A percentile compares a stretch with the other conserved stretches of the same genome.
phyloP scores from a whole-genome alignment of 1,139 yeast genomes.

The Nakaseomyces uthaithaninus region DNA sequence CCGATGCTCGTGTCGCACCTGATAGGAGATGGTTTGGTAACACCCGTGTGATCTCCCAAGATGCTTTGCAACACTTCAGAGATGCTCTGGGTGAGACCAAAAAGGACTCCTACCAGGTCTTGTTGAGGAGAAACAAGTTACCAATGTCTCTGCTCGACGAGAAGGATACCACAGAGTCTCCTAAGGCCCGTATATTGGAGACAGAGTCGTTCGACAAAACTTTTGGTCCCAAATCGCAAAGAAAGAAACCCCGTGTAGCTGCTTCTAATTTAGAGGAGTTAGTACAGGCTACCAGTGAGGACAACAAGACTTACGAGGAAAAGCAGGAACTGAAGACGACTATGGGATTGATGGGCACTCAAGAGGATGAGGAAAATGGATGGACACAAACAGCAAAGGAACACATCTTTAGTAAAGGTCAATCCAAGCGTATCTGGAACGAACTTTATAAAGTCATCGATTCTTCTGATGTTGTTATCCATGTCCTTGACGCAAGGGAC shows the following conservation, averaged over 20 bases:
- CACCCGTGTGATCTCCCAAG: constrained; percentile 95
- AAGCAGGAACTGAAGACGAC: constrained; percentile 64
- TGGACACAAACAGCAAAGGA: constrained; percentile 88
- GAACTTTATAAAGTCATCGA: constrained; percentile 94
- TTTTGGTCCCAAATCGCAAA: constrained; percentile 91
- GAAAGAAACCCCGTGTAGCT: constrained; percentile 81
- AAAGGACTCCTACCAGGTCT: constrained; percentile 79
- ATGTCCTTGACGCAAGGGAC: constrained; percentile 94
- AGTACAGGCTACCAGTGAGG: constrained; percentile 53
- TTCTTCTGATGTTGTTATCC: constrained; percentile 94
- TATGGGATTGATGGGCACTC: constrained; percentile 71
- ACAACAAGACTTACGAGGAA: constrained; percentile 57
- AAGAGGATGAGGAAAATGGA: constrained; percentile 61
- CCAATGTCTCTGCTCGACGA: constrained; percentile 95
- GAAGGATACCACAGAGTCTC: constrained; percentile 62
- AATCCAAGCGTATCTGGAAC: constrained; percentile 97
- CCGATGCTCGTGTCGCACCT: constrained; percentile 91
- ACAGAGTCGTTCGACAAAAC: constrained; percentile 77
- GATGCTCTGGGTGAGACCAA: constrained; percentile 87
- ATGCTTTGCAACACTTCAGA: constrained; percentile 87
- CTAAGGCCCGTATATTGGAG: constrained; percentile 72
- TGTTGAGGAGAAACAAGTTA: constrained; percentile 79
- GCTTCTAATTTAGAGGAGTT: constrained; percentile 75
- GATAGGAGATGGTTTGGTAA: constrained; percentile 97
- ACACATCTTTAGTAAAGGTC: constrained; percentile 93